Conservation (phyloP, 2,329 filamentous ascomycete species). For the Fusarium cyanostomum region DNA sequence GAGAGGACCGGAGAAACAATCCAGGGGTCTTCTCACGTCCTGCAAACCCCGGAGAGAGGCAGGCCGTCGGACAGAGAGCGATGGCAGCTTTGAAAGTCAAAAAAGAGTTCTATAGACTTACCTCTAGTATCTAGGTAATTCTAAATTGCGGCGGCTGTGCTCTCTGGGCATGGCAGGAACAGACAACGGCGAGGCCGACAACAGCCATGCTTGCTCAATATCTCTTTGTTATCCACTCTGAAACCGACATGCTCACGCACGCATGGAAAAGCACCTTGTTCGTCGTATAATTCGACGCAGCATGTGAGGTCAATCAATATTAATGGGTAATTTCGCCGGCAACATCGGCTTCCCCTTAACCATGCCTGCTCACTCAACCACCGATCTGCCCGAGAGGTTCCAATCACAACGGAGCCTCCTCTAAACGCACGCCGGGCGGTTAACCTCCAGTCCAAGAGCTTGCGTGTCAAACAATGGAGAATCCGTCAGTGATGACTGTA, state of each 20-base stretch:
- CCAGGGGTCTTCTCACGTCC: conserved; percentile 7
- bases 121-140: too few relatives aligned
- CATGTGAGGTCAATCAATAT: conserved; percentile 18
- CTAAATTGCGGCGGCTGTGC: conserved; percentile 17
- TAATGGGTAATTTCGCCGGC: conserved; percentile 19
- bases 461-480: conserved; percentile 35
- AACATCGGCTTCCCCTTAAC: conserved; percentile 27
- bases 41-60: conserved; percentile 26
- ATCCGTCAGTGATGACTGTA: conserved; percentile 2
- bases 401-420: conserved; percentile 17
- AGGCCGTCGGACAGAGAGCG: neutral
- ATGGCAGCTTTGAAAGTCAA: neutral
- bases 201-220: conserved; percentile 3
- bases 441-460: conserved; percentile 12
- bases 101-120: conserved; percentile 1
- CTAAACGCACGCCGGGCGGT: conserved; percentile 1
- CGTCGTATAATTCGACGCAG: conserved; percentile 2
- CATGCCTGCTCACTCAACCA: conserved; percentile 34
- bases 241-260: neutral
- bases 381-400: conserved; percentile 13
- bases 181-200: neutral
- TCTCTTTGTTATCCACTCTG: neutral
- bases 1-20: neutral
- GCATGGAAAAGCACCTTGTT: conserved; percentile 7
- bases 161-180: neutral